Evolutionary conservation across 148 eudicot species (phyloP).

Genomic region (Camellia sinensis): DNA sequence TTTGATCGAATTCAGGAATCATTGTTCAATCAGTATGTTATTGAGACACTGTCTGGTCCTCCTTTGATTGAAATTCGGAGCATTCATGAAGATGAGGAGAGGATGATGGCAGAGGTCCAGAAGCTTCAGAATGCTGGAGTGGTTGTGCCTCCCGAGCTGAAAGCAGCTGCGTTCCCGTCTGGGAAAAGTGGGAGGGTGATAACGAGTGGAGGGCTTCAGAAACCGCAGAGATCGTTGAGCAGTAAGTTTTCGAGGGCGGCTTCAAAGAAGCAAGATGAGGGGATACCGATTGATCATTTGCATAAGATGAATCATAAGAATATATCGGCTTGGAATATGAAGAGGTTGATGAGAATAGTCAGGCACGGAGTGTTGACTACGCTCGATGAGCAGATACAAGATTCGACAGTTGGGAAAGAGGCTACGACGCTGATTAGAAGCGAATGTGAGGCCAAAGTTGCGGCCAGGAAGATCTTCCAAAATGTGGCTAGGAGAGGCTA

Average conservation of each 20-base stretch:
- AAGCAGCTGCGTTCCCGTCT: slow-evolving; percentile 17
- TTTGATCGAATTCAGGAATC: slow-evolving; percentile 78
- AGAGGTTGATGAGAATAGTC: slow-evolving; percentile 68
- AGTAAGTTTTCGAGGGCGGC: slow-evolving; percentile 32
- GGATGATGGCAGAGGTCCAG: slow-evolving; percentile 46
- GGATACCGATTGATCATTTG: slow-evolving; percentile 59
- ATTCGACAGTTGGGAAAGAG: slow-evolving; percentile 47
- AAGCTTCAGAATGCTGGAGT: slow-evolving; percentile 60
- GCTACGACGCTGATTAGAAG: slow-evolving; percentile 56
- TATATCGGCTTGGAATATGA: slow-evolving; percentile 95
- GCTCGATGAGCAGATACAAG: slow-evolving; percentile 58
- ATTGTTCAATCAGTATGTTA: slow-evolving; percentile 70
- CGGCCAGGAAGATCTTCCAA: slow-evolving; percentile 88
- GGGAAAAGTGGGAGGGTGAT: slow-evolving; percentile 15
- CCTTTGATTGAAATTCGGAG: slow-evolving; percentile 44
- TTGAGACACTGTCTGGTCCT: slow-evolving; percentile 70
- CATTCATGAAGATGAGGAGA: slow-evolving; percentile 40
- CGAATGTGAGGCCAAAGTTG: slow-evolving; percentile 80
- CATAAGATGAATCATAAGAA: slow-evolving; percentile 69
- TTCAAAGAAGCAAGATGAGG: slow-evolving; percentile 41
- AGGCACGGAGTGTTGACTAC: slow-evolving; percentile 65
- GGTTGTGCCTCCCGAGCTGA: slow-evolving; percentile 45
- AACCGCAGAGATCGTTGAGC: slow-evolving; percentile 29
- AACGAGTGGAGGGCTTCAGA: slow-evolving; percentile 29
- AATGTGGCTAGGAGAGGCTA: slow-evolving; percentile 67